A percentile compares a stretch with the other conserved stretches of the same genome.
Conservation (phyloP, 352 stramenopile species). For the Elongisporangium senticosum region DNA sequence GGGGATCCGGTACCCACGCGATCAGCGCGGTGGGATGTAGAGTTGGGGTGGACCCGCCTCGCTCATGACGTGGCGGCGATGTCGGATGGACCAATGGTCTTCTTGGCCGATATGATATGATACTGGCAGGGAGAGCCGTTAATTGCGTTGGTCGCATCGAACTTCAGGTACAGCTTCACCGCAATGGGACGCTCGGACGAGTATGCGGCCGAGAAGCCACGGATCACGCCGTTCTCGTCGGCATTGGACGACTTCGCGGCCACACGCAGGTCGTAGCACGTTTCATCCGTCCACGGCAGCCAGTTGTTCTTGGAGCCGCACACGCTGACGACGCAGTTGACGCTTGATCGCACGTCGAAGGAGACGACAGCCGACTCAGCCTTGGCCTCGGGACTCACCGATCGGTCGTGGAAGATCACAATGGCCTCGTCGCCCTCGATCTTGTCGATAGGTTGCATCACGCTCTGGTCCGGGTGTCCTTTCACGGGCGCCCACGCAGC, state of each 20-base stretch:
- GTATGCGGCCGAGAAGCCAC: constrained; percentile 64
- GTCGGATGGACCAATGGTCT: constrained; percentile 14
- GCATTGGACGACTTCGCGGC: constrained; percentile 51
- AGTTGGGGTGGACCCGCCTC: background rate
- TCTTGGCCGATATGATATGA: constrained; percentile 57
- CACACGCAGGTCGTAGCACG: constrained; percentile 71
- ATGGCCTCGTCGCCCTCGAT: constrained; percentile 58
- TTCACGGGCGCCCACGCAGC: constrained; percentile 27
- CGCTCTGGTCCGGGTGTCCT: constrained; percentile 15
- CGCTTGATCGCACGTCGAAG: constrained; percentile 62
- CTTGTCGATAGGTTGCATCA: constrained; percentile 37
- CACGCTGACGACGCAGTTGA: constrained; percentile 74
- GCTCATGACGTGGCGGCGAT: background rate
- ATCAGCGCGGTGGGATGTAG: background rate
- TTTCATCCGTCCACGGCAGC: constrained; percentile 54
- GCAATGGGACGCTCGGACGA: constrained; percentile 39
- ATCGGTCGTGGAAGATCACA: constrained; percentile 65
- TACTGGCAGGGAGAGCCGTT: constrained; percentile 62
- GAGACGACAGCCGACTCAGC: constrained; percentile 55
- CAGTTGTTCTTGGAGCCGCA: constrained; percentile 57
- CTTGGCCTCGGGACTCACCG: constrained; percentile 18
- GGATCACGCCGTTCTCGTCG: constrained; percentile 54
- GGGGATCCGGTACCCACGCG: background rate
- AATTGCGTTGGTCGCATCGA: constrained; percentile 73
- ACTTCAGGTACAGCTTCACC: constrained; percentile 72